A percentile compares a stretch with the other conserved stretches of the same genome.
Conservation (phyloP, 768 basidiomycete genomes). For the Clavaria fumosa region DNA sequence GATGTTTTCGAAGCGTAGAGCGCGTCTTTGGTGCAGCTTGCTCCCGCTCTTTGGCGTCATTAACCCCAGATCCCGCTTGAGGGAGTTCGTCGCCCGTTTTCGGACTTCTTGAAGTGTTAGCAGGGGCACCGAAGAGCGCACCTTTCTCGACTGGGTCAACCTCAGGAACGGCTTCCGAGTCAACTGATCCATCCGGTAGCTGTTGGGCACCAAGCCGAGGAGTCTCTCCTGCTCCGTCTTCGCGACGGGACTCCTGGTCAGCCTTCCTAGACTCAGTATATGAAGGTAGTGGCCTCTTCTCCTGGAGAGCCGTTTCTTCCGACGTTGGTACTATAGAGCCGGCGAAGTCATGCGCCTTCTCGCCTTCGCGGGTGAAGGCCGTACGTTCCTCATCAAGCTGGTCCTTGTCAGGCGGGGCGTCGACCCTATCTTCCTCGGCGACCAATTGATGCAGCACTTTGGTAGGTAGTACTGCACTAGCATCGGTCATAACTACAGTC, state of each 20-base stretch:
- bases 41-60: slow-evolving; percentile 34
- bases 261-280: too few species aligned
- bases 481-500: slow-evolving; percentile 20
- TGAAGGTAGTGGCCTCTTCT: too few species aligned
- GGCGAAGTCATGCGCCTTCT: slow-evolving; percentile 39
- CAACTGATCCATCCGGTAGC: too few species aligned
- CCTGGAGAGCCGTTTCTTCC: too few species aligned
- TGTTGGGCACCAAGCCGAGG: too few species aligned
- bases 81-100: slow-evolving; percentile 32
- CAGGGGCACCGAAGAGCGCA: slow-evolving; percentile 38
- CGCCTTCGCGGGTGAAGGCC: slow-evolving; percentile 35
- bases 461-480: slow-evolving; percentile 19
- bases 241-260: too few species aligned
- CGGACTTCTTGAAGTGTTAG: slow-evolving; percentile 30
- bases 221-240: too few species aligned
- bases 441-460: slow-evolving; percentile 29
- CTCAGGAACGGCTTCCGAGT: too few species aligned
- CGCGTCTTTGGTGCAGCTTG: slow-evolving; percentile 32
- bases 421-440: slow-evolving; percentile 23
- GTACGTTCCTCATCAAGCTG: slow-evolving; percentile 33
- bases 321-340: slow-evolving; percentile 50
- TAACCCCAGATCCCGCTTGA: slow-evolving; percentile 26
- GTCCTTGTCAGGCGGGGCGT: slow-evolving; percentile 27
- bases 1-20: slow-evolving; percentile 37
- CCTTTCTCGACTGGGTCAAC: slow-evolving; percentile 33